Evolutionary conservation across 768 basidiomycete genomes (phyloP), one percentile per base, ranked within the genome.

Genomic region (Pseudohyphozyma bogoriensis): DNA sequence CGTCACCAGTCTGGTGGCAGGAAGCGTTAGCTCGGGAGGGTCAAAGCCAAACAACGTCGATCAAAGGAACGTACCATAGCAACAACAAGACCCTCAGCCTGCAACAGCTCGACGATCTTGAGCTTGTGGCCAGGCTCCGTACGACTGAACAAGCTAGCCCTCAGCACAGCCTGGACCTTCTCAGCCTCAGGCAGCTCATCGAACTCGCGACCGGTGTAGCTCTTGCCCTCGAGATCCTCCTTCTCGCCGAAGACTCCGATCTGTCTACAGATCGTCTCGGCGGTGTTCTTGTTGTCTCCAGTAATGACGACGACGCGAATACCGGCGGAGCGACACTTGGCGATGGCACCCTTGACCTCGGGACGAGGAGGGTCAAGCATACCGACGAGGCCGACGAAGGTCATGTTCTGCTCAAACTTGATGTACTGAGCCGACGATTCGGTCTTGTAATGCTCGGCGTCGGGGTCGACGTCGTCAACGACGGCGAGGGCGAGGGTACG

Each of bases 361-460:
- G 93, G 92, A 32, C 93, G 86, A 8, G 93, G 93, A 26, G 93
- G 93, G 71, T 99, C 93, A 45, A 93, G 81, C 95, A 99, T 99
- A 58, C 89, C 93, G 60, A 93, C 89, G 50, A 99, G 78, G 18
- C 90, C 92, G 59, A 93, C 91, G 73, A 99, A 97, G 7, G 86
- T 87, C 59, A 99, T 80, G 68, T 90, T 79, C 71, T 83, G 84
- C 74, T 99, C 93, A 71, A 99, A 99, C 36, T 84, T 83, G 44
- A 84, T 76, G 72, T 95, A 99, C 67, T 93, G 87, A 57, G 80
- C 79, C 6, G 85, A 78, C 71, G 82, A 84, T 62, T 89, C 80
- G 4, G 85, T 85, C 47, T 81, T 81, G 76, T 95, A 96, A 74
- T 91, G 85, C 8, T 80, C 76, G 16, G 85, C 79, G 69, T 95